These are phyloP conservation scores for Murraya koenigii DNA, from an alignment of 345 rosid species.

Conservation along the genomic window DNA sequence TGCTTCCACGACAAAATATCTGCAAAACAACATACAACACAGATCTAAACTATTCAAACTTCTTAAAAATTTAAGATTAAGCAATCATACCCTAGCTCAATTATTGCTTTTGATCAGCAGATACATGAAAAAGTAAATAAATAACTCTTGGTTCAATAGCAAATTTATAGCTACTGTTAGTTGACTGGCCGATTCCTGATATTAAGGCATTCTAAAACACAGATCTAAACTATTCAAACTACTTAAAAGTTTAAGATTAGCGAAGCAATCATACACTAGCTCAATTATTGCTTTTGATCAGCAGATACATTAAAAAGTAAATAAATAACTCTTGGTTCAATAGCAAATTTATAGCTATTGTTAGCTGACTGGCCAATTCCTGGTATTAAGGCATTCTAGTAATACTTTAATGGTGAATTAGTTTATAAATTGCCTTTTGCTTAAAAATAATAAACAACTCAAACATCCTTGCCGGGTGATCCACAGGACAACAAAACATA, in stretches of 20 bases:
- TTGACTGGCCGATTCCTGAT: not conserved
- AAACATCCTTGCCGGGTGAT: not conserved
- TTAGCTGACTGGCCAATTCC: not conserved
- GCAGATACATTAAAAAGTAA: not conserved
- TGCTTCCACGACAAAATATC: slow-evolving; percentile 98
- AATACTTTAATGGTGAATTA: not conserved
- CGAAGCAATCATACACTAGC: slow-evolving; percentile 1
- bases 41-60: slow-evolving; percentile 5
- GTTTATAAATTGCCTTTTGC: not conserved
- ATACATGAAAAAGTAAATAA: not conserved
- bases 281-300: slow-evolving; percentile 1
- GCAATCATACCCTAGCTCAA: slow-evolving; percentile 4
- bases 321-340: not conserved
- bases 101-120: not conserved
- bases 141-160: not conserved
- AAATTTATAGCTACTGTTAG: not conserved
- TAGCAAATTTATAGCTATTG: not conserved
- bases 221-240: too few relatives aligned
- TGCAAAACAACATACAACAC: slow-evolving; percentile 36
- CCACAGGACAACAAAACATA: not conserved
- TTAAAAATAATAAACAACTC: not conserved
- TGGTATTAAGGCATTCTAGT: not conserved
- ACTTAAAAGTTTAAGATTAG: too few relatives aligned
- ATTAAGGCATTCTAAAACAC: slow-evolving; percentile 6
- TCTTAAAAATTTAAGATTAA: not conserved